A percentile compares a stretch with the other conserved stretches of the same genome.
These are phyloP conservation scores for Umbelopsis vinacea DNA, from an alignment of 192 early-diverging fungal genomes.

Conservation along the genomic window DNA sequence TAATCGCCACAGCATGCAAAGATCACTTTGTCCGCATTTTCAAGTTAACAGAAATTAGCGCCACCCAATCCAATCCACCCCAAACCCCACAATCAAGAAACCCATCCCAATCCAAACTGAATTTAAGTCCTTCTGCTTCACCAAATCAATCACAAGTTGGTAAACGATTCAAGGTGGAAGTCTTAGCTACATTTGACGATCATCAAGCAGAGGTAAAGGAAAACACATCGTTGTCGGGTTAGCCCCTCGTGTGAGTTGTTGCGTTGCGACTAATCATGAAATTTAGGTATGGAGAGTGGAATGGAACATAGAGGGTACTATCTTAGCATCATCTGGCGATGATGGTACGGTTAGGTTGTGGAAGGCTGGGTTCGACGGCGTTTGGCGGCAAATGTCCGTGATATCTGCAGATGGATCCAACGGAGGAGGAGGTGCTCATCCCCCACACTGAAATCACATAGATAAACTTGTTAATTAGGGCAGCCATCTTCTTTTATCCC, in stretches of 20 bases:
- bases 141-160: background rate
- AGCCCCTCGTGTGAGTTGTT: background rate
- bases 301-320: slow-evolving; percentile 88
- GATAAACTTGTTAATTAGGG: too few species aligned
- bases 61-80: slow-evolving; percentile 4
- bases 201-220: slow-evolving; percentile 59
- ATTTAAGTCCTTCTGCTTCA: slow-evolving; percentile 30
- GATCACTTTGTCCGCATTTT: slow-evolving; percentile 80
- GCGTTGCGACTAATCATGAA: background rate
- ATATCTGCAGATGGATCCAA: slow-evolving; percentile 54
- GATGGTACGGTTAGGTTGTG: slow-evolving; percentile 84
- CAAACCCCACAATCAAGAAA: slow-evolving; percentile 5
- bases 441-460: background rate
- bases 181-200: slow-evolving; percentile 63
- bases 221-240: background rate
- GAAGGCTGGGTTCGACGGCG: slow-evolving; percentile 63
- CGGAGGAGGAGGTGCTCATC: background rate
- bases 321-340: slow-evolving; percentile 78
- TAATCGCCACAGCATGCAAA: slow-evolving; percentile 83
- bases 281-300: slow-evolving; percentile 78
- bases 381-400: slow-evolving; percentile 67
- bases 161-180: slow-evolving; percentile 55
- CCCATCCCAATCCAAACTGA: slow-evolving; percentile 7
- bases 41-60: slow-evolving; percentile 57
- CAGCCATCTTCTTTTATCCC: too few species aligned